Evolutionary conservation across 495 filamentous ascomycete species (phyloP).

Genomic region (Letharia lupina): DNA sequence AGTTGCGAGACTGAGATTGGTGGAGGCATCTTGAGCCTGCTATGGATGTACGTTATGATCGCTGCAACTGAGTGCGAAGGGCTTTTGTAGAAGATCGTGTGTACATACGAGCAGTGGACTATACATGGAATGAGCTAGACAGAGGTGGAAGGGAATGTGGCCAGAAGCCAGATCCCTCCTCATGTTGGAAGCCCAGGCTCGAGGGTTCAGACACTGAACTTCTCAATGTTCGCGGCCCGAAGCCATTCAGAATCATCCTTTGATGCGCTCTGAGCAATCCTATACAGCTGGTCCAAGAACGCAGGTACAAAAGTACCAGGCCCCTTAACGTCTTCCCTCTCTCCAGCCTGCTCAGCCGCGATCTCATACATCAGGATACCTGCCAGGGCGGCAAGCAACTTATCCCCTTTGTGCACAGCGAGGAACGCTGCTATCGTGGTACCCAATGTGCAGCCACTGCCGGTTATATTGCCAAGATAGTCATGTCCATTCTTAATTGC

Average conservation of each 20-base stretch:
- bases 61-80: neutral
- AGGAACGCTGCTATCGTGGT: constrained; percentile 70
- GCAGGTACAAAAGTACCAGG: constrained; percentile 85
- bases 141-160: neutral
- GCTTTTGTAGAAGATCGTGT: neutral
- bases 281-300: constrained; percentile 66
- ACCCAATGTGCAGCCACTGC: constrained; percentile 80
- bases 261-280: constrained; percentile 41
- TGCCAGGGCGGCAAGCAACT: constrained; percentile 59
- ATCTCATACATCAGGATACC: constrained; percentile 76
- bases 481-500: constrained; percentile 68
- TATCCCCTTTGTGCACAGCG: constrained; percentile 50
- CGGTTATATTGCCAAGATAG: constrained; percentile 73
- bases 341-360: constrained; percentile 66
- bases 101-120: neutral
- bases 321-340: constrained; percentile 55
- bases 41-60: constrained; percentile 8
- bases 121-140: neutral
- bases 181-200: neutral
- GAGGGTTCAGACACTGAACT: neutral
- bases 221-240: constrained; percentile 46
- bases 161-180: neutral
- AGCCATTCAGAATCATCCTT: constrained; percentile 48
- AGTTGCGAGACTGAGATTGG: neutral
- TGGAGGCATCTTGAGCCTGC: neutral